Evolutionary conservation across 129 eudicot genomes (phyloP).

Genomic region (Ambrosia trifida): DNA sequence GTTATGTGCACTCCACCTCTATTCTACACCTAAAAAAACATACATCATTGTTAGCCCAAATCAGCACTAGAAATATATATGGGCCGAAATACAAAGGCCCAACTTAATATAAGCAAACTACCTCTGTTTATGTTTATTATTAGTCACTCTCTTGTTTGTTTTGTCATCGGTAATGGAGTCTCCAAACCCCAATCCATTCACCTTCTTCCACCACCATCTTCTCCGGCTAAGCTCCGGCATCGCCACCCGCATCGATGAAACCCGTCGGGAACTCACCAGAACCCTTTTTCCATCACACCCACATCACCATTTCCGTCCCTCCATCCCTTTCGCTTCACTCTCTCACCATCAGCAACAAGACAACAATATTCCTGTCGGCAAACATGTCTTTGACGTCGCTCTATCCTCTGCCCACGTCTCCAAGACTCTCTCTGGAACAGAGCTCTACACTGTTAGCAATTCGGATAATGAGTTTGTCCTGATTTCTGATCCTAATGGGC

Average conservation of each 20-base stretch:
- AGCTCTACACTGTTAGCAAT: constrained; percentile 86
- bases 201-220: constrained; percentile 64
- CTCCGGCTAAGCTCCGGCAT: constrained; percentile 52
- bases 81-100: constrained; percentile 30
- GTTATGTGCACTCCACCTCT: too few species aligned
- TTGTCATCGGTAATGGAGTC: constrained; percentile 44
- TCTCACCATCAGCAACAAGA: constrained; percentile 40
- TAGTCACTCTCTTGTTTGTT: constrained; percentile 11
- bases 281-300: constrained; percentile 24
- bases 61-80: not conserved
- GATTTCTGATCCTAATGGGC: constrained; percentile 73
- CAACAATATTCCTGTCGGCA: constrained; percentile 22
- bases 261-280: constrained; percentile 40
- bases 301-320: constrained; percentile 21
- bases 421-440: constrained; percentile 73
- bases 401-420: constrained; percentile 59
- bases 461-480: constrained; percentile 82
- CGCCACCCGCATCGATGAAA: constrained; percentile 55
- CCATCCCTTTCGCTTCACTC: constrained; percentile 70
- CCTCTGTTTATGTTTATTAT: not conserved
- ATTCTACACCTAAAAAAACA: too few species aligned
- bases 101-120: not conserved
- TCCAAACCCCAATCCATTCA: constrained; percentile 63
- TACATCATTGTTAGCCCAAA: too few species aligned
- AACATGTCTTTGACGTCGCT: constrained; percentile 46